Percentiles rank a stretch among this genome's conserved stretches.
phyloP scores from a whole-genome alignment of 768 basidiomycete genomes.

The Arthromyces matolae region DNA sequence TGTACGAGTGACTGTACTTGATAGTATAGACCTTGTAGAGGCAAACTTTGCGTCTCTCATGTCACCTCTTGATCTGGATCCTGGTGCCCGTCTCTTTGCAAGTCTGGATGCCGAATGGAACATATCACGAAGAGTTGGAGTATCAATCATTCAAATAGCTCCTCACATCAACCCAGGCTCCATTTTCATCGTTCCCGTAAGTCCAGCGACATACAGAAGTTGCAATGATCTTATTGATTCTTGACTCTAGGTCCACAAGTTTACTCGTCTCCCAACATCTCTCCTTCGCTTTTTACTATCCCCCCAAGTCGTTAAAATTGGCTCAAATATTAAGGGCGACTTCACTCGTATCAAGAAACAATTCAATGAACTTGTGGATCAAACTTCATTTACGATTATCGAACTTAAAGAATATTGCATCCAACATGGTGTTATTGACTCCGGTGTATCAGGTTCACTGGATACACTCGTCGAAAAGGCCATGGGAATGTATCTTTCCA shows the following conservation, averaged over 20 bases:
- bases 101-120: slow-evolving; percentile 6
- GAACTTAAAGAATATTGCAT: slow-evolving; percentile 9
- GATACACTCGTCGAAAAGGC: slow-evolving; percentile 3
- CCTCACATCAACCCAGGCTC: background rate
- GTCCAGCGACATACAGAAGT: background rate
- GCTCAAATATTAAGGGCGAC: slow-evolving; percentile 2
- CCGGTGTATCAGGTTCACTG: background rate
- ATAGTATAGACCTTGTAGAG: background rate
- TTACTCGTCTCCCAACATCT: background rate
- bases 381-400: slow-evolving; percentile 1
- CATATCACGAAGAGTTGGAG: background rate
- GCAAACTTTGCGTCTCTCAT: background rate
- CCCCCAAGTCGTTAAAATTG: slow-evolving; percentile 4
- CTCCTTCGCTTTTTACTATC: slow-evolving; percentile 3
- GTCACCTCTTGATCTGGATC: background rate
- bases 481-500: slow-evolving; percentile 4
- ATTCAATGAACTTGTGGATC: slow-evolving; percentile 1
- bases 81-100: background rate
- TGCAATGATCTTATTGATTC: background rate
- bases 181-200: slow-evolving; percentile 2
- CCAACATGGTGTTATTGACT: background rate
- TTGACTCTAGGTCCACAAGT: slow-evolving; percentile 3
- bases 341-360: slow-evolving; percentile 9
- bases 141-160: slow-evolving; percentile 6
- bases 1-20: background rate